These are phyloP conservation scores for Trichoderma aggressivum DNA, from an alignment of 2,329 filamentous ascomycete species.

Conservation along the genomic window DNA sequence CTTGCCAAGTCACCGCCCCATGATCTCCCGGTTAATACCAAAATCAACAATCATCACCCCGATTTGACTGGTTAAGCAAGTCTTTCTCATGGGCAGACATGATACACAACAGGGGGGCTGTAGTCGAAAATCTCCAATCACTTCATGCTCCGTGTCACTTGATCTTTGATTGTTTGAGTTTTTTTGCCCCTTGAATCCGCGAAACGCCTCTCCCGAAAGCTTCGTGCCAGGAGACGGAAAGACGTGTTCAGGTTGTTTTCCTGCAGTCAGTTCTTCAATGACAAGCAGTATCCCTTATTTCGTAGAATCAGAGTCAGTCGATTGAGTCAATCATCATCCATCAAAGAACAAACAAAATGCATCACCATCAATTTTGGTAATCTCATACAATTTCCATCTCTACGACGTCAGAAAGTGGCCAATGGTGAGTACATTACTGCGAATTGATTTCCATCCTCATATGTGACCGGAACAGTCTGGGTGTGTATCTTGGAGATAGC, in stretches of 20 bases:
- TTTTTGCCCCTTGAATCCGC: neutral
- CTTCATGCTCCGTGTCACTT: neutral
- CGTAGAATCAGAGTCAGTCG: neutral
- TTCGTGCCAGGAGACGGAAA: neutral
- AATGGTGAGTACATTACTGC: neutral
- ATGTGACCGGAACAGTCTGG: neutral
- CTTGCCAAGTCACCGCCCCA: neutral
- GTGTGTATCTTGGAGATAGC: neutral
- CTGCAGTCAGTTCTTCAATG: neutral
- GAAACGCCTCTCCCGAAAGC: neutral
- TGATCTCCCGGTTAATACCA: neutral
- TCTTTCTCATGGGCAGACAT: neutral
- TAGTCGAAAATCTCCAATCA: neutral
- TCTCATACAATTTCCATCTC: no score
- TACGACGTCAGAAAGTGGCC: neutral
- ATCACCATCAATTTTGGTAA: no score
- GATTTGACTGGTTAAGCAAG: no score
- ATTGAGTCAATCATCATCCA: neutral
- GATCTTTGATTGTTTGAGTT: neutral
- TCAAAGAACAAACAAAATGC: neutral
- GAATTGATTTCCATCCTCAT: neutral
- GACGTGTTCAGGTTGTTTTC: neutral
- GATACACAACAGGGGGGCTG: neutral
- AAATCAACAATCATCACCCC: neutral
- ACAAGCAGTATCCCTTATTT: neutral